A percentile compares a stretch with the other conserved stretches of the same genome.
phyloP scores from a whole-genome alignment of 2,329 filamentous ascomycete species.

The Ophiostoma piceae region DNA sequence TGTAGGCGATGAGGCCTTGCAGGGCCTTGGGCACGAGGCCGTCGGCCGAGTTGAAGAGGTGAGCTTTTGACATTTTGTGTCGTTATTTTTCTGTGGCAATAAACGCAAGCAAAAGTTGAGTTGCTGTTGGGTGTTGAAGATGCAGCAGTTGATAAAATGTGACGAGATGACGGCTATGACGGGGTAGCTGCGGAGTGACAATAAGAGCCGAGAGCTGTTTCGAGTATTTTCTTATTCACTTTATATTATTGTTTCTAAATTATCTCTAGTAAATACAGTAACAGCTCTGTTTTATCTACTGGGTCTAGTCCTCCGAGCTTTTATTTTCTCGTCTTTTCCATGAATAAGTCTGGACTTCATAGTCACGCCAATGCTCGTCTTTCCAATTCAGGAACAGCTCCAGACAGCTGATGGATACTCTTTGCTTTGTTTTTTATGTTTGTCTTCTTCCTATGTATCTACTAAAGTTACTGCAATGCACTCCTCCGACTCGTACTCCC shows the following conservation, averaged over 20 bases:
- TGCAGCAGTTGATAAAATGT: background rate
- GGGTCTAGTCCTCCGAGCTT: background rate
- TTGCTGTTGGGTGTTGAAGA: background rate
- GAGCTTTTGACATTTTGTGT: slow-evolving; percentile 45
- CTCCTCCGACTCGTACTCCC: background rate
- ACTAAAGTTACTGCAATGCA: background rate
- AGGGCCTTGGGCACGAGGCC: slow-evolving; percentile 51
- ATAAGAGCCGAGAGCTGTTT: background rate
- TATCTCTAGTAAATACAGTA: background rate
- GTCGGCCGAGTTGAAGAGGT: slow-evolving; percentile 49
- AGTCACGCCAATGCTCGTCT: background rate
- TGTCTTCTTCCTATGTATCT: background rate
- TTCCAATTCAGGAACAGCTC: slow-evolving; percentile 3
- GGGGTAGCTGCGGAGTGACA: slow-evolving; percentile 2
- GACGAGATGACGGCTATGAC: background rate
- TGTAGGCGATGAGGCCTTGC: slow-evolving; percentile 49
- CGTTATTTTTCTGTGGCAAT: background rate
- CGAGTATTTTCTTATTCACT: background rate
- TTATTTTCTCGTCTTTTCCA: background rate
- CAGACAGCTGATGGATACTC: background rate
- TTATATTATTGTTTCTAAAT: background rate
- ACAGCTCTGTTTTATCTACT: background rate
- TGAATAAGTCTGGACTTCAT: background rate
- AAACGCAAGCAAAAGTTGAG: background rate
- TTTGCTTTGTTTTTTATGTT: background rate